phyloP scores from a whole-genome alignment of 768 basidiomycete genomes.

The Thelephora aurantiotincta region DNA sequence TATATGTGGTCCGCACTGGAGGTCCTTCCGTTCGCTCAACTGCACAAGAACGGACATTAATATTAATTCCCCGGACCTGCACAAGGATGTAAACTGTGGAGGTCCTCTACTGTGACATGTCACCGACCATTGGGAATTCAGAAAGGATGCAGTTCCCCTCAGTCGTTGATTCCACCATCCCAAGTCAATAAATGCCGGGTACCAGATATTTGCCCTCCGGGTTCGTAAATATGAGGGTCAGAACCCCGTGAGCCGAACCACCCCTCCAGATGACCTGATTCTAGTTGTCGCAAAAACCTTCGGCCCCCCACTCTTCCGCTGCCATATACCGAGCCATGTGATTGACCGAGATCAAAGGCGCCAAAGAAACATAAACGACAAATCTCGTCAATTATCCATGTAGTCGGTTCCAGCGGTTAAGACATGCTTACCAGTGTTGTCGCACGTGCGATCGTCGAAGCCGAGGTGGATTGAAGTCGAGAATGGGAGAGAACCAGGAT shows the following conservation, averaged over 20 bases:
- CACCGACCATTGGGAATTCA: conserved; percentile 37
- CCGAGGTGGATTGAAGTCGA: too few relatives aligned
- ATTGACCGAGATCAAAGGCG: too few relatives aligned
- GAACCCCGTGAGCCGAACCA: conserved; percentile 44
- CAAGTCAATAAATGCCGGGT: conserved; percentile 34
- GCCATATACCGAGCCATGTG: too few relatives aligned
- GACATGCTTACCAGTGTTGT: too few relatives aligned
- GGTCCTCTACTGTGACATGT: background rate
- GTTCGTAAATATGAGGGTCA: conserved; percentile 57
- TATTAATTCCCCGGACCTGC: conserved; percentile 45
- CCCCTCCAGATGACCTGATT: too few relatives aligned
- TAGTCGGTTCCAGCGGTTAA: too few relatives aligned
- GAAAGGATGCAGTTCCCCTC: conserved; percentile 36
- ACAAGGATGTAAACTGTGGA: background rate
- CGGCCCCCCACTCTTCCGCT: too few relatives aligned
- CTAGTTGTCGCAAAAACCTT: too few relatives aligned
- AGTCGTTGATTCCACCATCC: conserved; percentile 25
- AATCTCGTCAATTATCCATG: too few relatives aligned
- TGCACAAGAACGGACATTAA: conserved; percentile 38
- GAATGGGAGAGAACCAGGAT: too few relatives aligned
- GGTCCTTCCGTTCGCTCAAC: conserved; percentile 38
- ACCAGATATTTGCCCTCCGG: conserved; percentile 42
- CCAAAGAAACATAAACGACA: too few relatives aligned
- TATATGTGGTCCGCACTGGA: conserved; percentile 36
- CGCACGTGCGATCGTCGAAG: too few relatives aligned